Base-by-base conservation (phyloP, 441 rosid genomes). In the Gossypium trilobum region DNA sequence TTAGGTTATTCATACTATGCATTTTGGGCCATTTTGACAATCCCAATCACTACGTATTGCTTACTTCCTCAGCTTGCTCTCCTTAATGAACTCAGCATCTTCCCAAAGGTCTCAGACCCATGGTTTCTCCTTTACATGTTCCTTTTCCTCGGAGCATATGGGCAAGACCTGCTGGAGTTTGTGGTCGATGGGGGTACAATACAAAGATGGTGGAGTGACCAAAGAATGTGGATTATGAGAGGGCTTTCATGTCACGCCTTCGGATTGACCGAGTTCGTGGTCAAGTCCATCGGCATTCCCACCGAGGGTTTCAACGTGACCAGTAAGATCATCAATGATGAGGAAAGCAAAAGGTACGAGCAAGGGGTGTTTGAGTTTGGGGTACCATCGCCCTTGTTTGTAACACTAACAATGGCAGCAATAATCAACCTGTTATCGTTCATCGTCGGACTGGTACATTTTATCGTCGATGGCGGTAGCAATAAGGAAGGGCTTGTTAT, bases 191-290 rank as follows among this genome's bases (percentile, higher is more conserved):
- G 85, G 10, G 86, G 86, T 17, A 85, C 86, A 20, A 23, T 78
- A 71, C 62, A 67, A 6, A 81, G 65, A 52, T 92, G 97, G 97
- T 87, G 91, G 92, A 90, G 81, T 64, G 89, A 87, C 70, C 95
- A 88, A 73, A 81, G 95, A 58, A 83, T 89, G 54, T 92, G 89
- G 87, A 39, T 73, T 48, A 72, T 88, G 13, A 84, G 80, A 48
- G 95, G 93, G 14, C 9, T 82, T 1, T 60, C 96, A 6, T 74
- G 87, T 68, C 72, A 7, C 68, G 19, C 78, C 8, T 87, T 84
- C 14, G 89, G 85, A 3, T 13, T 60, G 17, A 1, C 79, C 5
- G 91, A 88, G 80, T 87, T 73, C 80, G 22, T 73, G 2, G 82
- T 83, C 64, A 85, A 81, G 73, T 70, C 68, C 71, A 54, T 85